Base-by-base conservation (phyloP, 2,329 filamentous ascomycete species). In the Aspergillus sp. region DNA sequence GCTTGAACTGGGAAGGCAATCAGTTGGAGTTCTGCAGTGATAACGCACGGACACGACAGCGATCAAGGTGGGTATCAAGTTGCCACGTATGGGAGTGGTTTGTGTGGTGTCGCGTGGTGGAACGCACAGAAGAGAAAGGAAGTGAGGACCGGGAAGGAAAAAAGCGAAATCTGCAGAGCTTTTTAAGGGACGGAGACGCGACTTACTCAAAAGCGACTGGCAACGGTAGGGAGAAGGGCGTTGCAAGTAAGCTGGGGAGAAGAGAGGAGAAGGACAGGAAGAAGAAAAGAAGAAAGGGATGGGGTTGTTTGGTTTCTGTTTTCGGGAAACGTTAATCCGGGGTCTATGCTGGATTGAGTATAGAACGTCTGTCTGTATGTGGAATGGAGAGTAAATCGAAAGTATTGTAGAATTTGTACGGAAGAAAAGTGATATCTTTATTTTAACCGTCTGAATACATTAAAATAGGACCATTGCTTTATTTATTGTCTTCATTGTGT, bases 241-340 rank as follows among this genome's bases (percentile, higher is more conserved):
- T 9, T 27, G 20, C n/a, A 12, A 19, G 41, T 6, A 30, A 17
- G 25, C 10, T 25, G n/a, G 25, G 22, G 22, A 27, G 23, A 12
- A 30, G 17, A 10, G 25, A 25, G 25, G 41, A 17, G 22, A 15
- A 33, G 22, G 17, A 44, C 7, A 32, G 30, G 25, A 33, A 20
- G 12, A 19, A 35, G 27, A 20, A 35, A 44, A 35, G n/a, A 41
- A 41, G 41, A 25, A 43, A 43, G 41, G 41, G 41, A 27, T 27
- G 19, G 38, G 10, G 35, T 17, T 38, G 25, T 38, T 38, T 15
- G 35, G 35, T 38, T 17, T 41, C 20, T 27, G 23, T 22, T 25
- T 27, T 43, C 22, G 41, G 41, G 41, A 23, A 43, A 27, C n/a
- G 41, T 43, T 43, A 43, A 43, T 43, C 41, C 41, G 41, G 22